Conservation (phyloP, 2,329 filamentous ascomycete species). For the Botrytis paeoniae region DNA sequence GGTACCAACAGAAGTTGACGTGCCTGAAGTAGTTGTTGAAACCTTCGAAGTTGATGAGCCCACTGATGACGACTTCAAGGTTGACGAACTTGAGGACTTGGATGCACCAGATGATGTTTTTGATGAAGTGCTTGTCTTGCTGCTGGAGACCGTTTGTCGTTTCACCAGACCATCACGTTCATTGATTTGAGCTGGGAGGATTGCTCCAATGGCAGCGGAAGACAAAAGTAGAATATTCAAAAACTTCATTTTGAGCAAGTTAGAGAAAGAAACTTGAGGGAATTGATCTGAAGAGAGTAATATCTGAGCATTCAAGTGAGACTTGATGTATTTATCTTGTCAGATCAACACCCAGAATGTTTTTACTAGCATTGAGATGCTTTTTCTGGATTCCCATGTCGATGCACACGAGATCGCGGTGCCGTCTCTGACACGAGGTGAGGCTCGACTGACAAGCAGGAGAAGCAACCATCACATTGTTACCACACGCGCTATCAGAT, state of each 20-base stretch:
- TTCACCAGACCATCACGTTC: slow-evolving; percentile 9
- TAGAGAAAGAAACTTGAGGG: slow-evolving; percentile 14
- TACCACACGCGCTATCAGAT: background rate
- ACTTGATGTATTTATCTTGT: slow-evolving; percentile 19
- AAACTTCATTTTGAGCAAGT: slow-evolving; percentile 20
- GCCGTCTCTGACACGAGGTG: slow-evolving; percentile 16
- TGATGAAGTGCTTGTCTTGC: slow-evolving; percentile 1
- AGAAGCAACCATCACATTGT: background rate
- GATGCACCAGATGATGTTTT: background rate
- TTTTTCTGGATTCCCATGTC: background rate
- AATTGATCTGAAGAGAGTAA: slow-evolving; percentile 20
- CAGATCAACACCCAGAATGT: background rate
- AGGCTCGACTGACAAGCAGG: slow-evolving; percentile 7
- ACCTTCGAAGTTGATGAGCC: background rate
- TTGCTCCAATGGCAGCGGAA: slow-evolving; percentile 6
- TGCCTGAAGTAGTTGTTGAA: slow-evolving; percentile 4
- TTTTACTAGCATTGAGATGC: background rate
- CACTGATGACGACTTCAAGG: background rate
- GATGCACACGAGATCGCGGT: slow-evolving; percentile 9
- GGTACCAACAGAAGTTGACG: background rate
- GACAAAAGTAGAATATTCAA: slow-evolving; percentile 17
- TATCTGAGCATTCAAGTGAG: slow-evolving; percentile 2
- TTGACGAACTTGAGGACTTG: background rate
- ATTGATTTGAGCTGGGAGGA: slow-evolving; percentile 3
- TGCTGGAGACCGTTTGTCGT: background rate